These are phyloP conservation scores for Pichia sp. DNA, from an alignment of 1,139 yeast species.

Conservation along the genomic window DNA sequence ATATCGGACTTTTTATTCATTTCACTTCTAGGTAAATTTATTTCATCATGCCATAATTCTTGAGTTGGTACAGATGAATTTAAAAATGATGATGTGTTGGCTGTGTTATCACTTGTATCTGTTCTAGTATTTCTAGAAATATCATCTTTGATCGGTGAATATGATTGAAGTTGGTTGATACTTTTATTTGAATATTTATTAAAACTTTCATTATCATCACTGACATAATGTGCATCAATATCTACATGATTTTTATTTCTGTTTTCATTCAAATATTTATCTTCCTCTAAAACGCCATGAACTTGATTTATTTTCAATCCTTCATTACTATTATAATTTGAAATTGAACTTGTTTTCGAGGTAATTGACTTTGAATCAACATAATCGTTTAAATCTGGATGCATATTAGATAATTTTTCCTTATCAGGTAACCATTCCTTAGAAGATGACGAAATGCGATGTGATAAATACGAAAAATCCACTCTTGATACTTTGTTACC, in stretches of 20 bases:
- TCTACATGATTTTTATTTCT: background rate
- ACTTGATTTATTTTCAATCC: background rate
- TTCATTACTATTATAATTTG: constrained; percentile 5
- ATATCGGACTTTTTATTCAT: too few relatives aligned
- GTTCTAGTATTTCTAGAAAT: background rate
- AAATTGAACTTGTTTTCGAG: constrained; percentile 7
- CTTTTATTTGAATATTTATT: too few relatives aligned
- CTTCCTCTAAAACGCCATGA: constrained; percentile 6
- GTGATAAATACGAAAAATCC: constrained; percentile 24
- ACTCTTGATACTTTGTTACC: constrained; percentile 12
- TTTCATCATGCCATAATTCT: constrained; percentile 2
- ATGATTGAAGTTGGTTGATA: background rate
- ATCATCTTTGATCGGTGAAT: background rate
- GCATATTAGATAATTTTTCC: constrained; percentile 3
- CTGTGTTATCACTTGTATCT: constrained; percentile 2
- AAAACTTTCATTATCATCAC: background rate
- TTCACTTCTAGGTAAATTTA: too few relatives aligned
- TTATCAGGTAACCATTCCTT: constrained; percentile 22
- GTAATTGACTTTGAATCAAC: constrained; percentile 1
- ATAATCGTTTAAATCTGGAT: constrained; percentile 9
- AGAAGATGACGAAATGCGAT: constrained; percentile 25
- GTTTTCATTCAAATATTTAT: background rate
- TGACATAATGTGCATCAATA: background rate
- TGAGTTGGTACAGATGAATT: constrained; percentile 13
- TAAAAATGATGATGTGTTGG: constrained; percentile 8